A percentile compares a stretch with the other conserved stretches of the same genome.
Conservation (phyloP, 305 asterid species). For the Ajuga reptans region DNA sequence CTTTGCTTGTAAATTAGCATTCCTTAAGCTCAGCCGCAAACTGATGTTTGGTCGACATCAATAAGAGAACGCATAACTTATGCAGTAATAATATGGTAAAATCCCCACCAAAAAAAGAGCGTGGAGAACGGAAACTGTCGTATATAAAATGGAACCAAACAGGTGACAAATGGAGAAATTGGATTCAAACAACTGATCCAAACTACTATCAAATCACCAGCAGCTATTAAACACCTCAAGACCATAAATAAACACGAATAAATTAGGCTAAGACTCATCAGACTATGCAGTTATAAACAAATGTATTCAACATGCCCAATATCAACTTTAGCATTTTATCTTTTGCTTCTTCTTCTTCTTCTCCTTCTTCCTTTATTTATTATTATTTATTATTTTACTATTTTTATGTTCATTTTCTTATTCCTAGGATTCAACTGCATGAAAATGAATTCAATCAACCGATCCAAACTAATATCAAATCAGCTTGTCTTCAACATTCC, state of each 20-base stretch:
- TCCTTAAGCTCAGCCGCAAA: conserved; percentile 59
- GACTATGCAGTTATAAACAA: background rate
- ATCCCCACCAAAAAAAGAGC: background rate
- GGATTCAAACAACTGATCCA: background rate
- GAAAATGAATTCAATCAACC: no score
- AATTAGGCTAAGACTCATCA: background rate
- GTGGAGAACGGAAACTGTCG: background rate
- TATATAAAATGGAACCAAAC: no score
- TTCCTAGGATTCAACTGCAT: no score
- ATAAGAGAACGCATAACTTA: background rate
- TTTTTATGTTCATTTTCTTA: no score
- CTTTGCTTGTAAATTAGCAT: conserved; percentile 89
- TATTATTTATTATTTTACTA: no score
- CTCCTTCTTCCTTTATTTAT: no score
- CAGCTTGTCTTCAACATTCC: no score
- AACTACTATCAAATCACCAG: background rate
- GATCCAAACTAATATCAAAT: no score
- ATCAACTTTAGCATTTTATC: no score
- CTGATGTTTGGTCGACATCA: conserved; percentile 30
- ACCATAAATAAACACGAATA: background rate
- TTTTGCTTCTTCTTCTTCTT: no score
- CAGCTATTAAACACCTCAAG: background rate
- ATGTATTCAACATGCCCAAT: background rate
- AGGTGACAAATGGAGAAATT: background rate
- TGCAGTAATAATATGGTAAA: background rate